phyloP scores from a whole-genome alignment of 441 rosid species.

The Erodium texanum region DNA sequence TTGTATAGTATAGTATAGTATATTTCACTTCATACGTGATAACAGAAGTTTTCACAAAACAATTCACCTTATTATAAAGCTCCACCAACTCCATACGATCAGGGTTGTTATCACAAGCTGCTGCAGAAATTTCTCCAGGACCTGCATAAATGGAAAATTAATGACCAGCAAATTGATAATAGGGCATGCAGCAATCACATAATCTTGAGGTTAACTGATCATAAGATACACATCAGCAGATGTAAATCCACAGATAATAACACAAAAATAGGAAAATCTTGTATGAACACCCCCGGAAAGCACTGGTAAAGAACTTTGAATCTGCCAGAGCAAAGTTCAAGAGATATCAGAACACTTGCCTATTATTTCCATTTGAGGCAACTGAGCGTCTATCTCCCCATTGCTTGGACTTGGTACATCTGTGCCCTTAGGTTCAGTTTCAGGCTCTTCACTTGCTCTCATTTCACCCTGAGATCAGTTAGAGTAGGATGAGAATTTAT shows the following conservation, averaged over 20 bases:
- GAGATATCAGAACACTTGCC: constrained; percentile 35
- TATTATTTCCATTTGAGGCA: constrained; percentile 49
- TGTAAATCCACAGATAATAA: not conserved
- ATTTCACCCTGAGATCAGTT: constrained; percentile 32
- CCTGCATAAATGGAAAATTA: constrained; percentile 36
- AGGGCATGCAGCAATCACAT: not conserved
- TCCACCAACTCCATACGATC: constrained; percentile 46
- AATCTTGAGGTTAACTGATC: not conserved
- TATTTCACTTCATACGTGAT: not conserved
- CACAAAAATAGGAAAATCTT: too few species aligned
- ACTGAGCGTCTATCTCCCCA: constrained; percentile 33
- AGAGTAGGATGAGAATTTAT: constrained; percentile 6
- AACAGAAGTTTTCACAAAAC: not conserved
- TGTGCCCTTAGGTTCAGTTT: constrained; percentile 34
- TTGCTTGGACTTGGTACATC: constrained; percentile 29
- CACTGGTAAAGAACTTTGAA: not conserved
- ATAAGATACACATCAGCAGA: not conserved
- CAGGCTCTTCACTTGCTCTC: constrained; percentile 41
- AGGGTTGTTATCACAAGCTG: constrained; percentile 52
- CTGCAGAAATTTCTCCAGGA: constrained; percentile 45
- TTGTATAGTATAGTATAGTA: too few species aligned
- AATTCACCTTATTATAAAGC: constrained; percentile 55
- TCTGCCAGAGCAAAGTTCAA: not conserved
- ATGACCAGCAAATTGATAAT: not conserved
- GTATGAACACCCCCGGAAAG: too few species aligned